These are phyloP conservation scores for Schizochytrium sp. DNA, from an alignment of 108 stramenopile genomes.

Conservation along the genomic window DNA sequence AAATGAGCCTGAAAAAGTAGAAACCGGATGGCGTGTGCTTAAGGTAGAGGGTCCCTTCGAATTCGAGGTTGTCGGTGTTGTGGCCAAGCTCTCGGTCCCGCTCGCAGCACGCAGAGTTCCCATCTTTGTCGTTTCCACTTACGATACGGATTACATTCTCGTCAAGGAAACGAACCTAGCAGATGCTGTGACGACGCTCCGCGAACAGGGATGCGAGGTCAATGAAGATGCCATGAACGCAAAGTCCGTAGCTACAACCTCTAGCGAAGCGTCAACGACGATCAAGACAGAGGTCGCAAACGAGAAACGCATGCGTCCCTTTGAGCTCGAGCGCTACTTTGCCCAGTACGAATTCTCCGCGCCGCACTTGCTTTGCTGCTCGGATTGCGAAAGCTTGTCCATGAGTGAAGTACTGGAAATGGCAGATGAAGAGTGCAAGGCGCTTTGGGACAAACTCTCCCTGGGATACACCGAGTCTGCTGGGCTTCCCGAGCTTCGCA, in stretches of 20 bases:
- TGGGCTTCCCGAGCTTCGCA: not conserved
- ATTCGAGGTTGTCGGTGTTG: not conserved
- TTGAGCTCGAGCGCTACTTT: constrained; percentile 13
- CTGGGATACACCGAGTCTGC: not conserved
- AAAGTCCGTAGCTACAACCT: not conserved
- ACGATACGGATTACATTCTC: not conserved
- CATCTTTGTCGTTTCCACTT: not conserved
- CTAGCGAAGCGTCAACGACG: not conserved
- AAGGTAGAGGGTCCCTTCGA: not conserved
- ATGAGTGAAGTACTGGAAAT: not conserved
- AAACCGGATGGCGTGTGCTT: not conserved
- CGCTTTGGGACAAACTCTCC: not conserved
- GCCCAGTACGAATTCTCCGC: constrained; percentile 20
- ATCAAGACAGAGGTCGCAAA: not conserved
- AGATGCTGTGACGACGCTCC: not conserved
- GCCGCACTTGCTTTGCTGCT: not conserved
- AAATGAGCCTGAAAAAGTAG: not conserved
- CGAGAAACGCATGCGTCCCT: not conserved
- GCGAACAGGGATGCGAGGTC: not conserved
- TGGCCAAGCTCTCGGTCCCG: not conserved
- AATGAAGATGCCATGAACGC: not conserved
- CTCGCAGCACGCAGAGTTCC: not conserved
- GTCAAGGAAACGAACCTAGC: not conserved
- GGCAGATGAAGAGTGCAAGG: not conserved
- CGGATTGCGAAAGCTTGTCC: not conserved